Evolutionary conservation across 169 alveolate genomes (phyloP), one percentile per base, ranked within the genome.

Genomic region (Plasmodium ovale): DNA sequence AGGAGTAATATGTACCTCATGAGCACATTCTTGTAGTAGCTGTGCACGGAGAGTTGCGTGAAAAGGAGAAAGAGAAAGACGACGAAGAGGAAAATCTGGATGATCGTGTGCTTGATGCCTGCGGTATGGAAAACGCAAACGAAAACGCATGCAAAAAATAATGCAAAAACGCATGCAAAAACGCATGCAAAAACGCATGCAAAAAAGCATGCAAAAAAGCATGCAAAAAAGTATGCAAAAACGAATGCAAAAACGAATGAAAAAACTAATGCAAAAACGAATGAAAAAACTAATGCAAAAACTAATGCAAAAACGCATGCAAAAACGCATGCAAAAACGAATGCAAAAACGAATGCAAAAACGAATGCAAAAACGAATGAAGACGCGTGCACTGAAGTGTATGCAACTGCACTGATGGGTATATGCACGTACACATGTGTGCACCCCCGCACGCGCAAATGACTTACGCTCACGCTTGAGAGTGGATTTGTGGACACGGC

Each of bases 31-130:
- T 73, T 73, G 72, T 73, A 73, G 49, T 54, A 58, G 19, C 23
- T 73, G 35, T 73, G 72, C 6, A 58, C 87, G 2, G 87, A 59
- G 2, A 73, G 73, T 21, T 73, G 87, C 6, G 72, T 73, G 9
- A 37, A 73, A 3, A 73, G 68, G 54, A 73, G 42, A 27, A 73
- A 39, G 3, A 73, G 35, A 29, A 73, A 73, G 1, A 62, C 42
- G 9, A 60, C 27, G 1, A 58, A 47, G 19, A 65, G 33, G 25
- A 73, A 58, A 37, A 73, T n/a, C 49, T 73, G 88, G 14, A 74
- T 74, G 14, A 27, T 23, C 14, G 88, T 74, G 73, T 74, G 88
- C 25, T 74, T 74, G 35, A 74, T 29, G 29, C 88, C 88, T 74
- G 53, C 7, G 19, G 69, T 5, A 44, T 33, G n/a, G n/a, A n/a